phyloP scores from a whole-genome alignment of 768 basidiomycete genomes.

The Holtermannia corniformis region DNA sequence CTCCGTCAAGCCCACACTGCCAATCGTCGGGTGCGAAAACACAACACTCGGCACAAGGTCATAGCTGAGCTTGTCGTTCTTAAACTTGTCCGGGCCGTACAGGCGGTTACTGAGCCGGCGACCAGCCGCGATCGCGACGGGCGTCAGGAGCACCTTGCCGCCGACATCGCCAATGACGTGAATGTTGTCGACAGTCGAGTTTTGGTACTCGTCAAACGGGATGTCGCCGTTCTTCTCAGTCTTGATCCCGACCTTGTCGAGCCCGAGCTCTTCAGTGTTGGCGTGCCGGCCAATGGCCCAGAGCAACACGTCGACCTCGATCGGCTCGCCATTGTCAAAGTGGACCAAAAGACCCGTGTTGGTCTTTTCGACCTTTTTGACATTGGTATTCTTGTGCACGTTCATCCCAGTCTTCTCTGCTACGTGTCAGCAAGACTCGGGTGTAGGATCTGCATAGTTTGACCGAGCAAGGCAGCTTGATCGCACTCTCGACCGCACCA shows the following conservation, averaged over 20 bases:
- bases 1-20: slow-evolving; percentile 91
- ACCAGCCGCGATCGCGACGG: slow-evolving; percentile 95
- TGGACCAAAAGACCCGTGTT: slow-evolving; percentile 57
- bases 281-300: slow-evolving; percentile 93
- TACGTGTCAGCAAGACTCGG: neutral
- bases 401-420: slow-evolving; percentile 77
- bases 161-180: slow-evolving; percentile 84
- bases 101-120: slow-evolving; percentile 77
- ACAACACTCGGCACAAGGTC: slow-evolving; percentile 89
- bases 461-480: no score
- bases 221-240: slow-evolving; percentile 71
- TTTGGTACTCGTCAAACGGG: slow-evolving; percentile 84
- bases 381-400: slow-evolving; percentile 66
- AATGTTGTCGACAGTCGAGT: slow-evolving; percentile 60
- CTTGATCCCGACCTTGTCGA: slow-evolving; percentile 68
- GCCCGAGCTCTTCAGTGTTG: slow-evolving; percentile 65
- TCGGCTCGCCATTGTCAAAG: slow-evolving; percentile 55
- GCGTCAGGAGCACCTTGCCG: slow-evolving; percentile 86
- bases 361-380: slow-evolving; percentile 67
- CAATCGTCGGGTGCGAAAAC: slow-evolving; percentile 96
- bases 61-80: slow-evolving; percentile 77
- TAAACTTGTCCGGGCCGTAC: slow-evolving; percentile 78
- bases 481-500: no score
- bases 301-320: slow-evolving; percentile 76
- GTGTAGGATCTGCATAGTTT: no score